A percentile compares a stretch with the other conserved stretches of the same genome.
Conservation (phyloP, 305 asterid genomes). For the Fraxinus velutina region DNA sequence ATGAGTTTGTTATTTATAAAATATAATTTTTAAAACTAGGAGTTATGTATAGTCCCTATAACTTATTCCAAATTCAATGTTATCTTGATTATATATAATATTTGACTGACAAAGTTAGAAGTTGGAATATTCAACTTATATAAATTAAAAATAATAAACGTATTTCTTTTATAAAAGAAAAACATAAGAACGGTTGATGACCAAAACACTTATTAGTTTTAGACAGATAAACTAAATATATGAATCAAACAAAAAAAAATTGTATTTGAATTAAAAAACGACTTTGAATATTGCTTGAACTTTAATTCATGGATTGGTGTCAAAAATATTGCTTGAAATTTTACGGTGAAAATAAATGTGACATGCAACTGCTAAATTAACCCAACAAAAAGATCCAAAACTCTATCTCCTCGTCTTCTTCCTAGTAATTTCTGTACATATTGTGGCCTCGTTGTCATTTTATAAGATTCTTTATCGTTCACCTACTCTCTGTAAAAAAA, state of each 20-base stretch:
- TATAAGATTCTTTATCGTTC: slow-evolving; percentile 6
- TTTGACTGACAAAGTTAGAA: not conserved
- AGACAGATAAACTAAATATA: not conserved
- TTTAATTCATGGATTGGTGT: not conserved
- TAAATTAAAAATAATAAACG: not conserved
- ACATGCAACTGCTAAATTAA: not conserved
- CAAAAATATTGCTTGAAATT: too few relatives aligned
- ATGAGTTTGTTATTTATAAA: too few relatives aligned
- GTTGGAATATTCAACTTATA: not conserved
- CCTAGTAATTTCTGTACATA: not conserved
- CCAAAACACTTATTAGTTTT: not conserved
- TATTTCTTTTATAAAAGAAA: not conserved
- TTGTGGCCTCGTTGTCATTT: not conserved
- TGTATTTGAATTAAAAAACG: not conserved
- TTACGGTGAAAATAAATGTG: not conserved
- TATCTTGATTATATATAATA: too few relatives aligned
- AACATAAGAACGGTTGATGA: not conserved
- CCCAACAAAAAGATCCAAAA: not conserved
- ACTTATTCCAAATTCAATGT: too few relatives aligned
- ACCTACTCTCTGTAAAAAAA: slow-evolving; percentile 19
- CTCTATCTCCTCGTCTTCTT: not conserved
- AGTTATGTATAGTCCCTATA: too few relatives aligned
- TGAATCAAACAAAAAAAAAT: not conserved
- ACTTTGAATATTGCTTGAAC: not conserved
- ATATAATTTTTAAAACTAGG: too few relatives aligned